Base-by-base conservation (phyloP, 345 rosid species). In the Balakata baccata region DNA sequence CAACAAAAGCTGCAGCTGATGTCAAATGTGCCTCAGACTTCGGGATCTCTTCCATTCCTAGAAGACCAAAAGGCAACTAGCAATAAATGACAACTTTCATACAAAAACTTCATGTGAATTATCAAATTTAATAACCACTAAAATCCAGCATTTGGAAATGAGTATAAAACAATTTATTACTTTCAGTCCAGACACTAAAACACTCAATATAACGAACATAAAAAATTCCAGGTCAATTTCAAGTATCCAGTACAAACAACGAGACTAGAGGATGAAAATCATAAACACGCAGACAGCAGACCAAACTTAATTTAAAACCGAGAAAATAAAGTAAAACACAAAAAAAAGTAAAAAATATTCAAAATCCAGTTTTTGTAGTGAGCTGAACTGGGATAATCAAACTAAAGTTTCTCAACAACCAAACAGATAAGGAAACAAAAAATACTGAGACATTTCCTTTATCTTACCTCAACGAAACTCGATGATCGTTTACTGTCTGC, bases 1-100 rank as follows among this genome's bases (percentile, higher is more conserved):
- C 92, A 20, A 94, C 98, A 80, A 94, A 94, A 50, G 98, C 98
- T 22, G 92, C 98, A 18, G 98, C 94, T 0, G 98, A 94, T 11
- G 91, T 89, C 87, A 89, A 62, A 75, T 88, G 90, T 3, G 83
- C 88, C 54, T 85, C 97, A n/a, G 93, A 78, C 70, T 81, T 81
- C 73, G 77, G 34, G 41, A 74, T 78, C 59, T 89, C 92, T 68
- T 75, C 91, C 80, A 79, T 82, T 70, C 76, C 92, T 87, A 51
- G n/a, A 70, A 57, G n/a, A 54, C 29, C 49, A 62, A 22, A 68
- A 46, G 4, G 38, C 12, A 74, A 56, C 4, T 12, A 6, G 5
- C 52, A 9, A 34, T 17, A 12, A 51, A 7, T 34, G 37, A 46
- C n/a, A 57, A 69, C n/a, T 29, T 11, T 53, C 62, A 37, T 45